Evolutionary conservation across 495 filamentous ascomycete species (phyloP).

Genomic region (Podospora comata): DNA sequence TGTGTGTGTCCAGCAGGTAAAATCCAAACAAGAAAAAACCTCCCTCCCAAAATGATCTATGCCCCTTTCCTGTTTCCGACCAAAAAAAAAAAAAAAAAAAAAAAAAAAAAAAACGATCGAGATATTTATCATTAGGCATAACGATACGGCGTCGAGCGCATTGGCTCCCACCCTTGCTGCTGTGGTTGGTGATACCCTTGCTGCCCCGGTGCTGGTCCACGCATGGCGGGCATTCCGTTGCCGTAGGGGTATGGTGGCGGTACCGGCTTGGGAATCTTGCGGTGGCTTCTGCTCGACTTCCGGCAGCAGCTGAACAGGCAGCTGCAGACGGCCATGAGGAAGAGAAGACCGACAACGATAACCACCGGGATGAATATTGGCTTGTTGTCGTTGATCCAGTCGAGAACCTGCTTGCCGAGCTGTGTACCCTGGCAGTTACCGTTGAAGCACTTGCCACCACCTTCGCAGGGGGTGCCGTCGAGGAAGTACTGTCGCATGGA

Average conservation of each 20-base stretch:
- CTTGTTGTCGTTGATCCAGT: slow-evolving; percentile 69
- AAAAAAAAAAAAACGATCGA: background rate
- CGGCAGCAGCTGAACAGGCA: slow-evolving; percentile 56
- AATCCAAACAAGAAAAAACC: background rate
- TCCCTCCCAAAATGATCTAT: background rate
- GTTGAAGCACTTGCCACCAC: slow-evolving; percentile 74
- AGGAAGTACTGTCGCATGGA: slow-evolving; percentile 87
- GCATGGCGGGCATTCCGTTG: slow-evolving; percentile 6
- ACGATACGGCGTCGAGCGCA: slow-evolving; percentile 26
- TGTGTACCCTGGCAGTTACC: slow-evolving; percentile 66
- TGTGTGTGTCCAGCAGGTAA: background rate
- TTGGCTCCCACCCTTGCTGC: slow-evolving; percentile 22
- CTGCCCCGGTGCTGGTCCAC: slow-evolving; percentile 4
- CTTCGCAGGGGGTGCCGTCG: slow-evolving; percentile 84
- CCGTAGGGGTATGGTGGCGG: slow-evolving; percentile 5
- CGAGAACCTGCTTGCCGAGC: slow-evolving; percentile 56
- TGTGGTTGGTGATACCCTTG: background rate
- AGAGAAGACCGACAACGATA: slow-evolving; percentile 61
- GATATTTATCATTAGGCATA: slow-evolving; percentile 24
- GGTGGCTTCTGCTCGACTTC: background rate
- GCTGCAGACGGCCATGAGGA: slow-evolving; percentile 59
- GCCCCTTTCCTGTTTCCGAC: background rate
- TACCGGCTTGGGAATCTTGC: slow-evolving; percentile 4
- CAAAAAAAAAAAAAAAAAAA: background rate
- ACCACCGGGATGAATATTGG: slow-evolving; percentile 72